Evolutionary conservation across 2,329 filamentous ascomycete species (phyloP), one percentile per base, ranked within the genome.

Genomic region (Sporothrix variecibatus): DNA sequence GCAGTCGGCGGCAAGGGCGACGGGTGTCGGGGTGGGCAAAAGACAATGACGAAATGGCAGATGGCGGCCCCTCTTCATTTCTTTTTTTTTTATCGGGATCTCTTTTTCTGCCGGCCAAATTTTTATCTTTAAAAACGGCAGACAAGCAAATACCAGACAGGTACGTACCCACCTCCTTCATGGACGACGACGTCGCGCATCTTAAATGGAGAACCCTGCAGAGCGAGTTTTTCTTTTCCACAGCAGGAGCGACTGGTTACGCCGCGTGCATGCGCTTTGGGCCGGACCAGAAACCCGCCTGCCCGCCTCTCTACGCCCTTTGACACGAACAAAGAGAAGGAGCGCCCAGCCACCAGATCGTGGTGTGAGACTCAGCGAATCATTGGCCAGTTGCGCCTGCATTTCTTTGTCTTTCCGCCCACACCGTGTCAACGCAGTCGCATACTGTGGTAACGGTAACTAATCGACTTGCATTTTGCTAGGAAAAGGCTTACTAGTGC

Each of bases 31-130:
- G 12, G 68, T 15, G 46, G 38, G 28, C 11, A 46, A 58, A 9
- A 64, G 46, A 53, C 60, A 62, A 74, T 74, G 73, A 74, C 73
- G 73, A 68, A 49, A 74, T 74, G 64, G 34, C 60, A 38, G 9
- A 15, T 28, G 7, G 31, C 34, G 15, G 51, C 11, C 31, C 51
- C 68, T 60, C 62, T 46, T 34, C 17, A 6, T 34, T 8, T 20
- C 23, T 49, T 20, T 68, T 49, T 20, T 3, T 15, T 15, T 23
- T 12, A 6, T 28, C 11, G 6, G 28, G 17, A 17, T 23, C 23
- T 26, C 17, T 64, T 34, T 68, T 72, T 72, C 62, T 72, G 60
- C 73, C 69, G 60, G 46, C 49, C n/a, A 67, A 38, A 67, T 51
- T 58, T 53, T 68, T 68, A 4, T 17, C 15, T 31, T 8, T 38